Evolutionary conservation across 257 asterid genomes (phyloP), one percentile per base, ranked within the genome.

Genomic region (Solanum bulbocastanum): DNA sequence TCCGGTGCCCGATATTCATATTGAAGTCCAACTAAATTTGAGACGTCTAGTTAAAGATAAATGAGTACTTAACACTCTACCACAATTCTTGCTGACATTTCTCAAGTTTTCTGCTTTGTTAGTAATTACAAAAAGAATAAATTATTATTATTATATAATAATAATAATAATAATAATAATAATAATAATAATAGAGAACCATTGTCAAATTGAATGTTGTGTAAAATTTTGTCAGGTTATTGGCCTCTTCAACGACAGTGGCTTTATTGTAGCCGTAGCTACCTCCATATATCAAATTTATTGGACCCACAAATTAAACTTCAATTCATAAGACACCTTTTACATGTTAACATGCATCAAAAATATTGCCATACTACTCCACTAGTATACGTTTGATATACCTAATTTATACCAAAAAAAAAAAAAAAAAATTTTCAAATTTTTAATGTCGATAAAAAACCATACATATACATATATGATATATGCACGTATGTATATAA

Each of bases 131-230:
- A 56, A 56, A 18, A 40, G 2, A 56, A 2, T 18, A 52, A 18
- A 49, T 14, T 13, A 42, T 46, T 15, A 49, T 15, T 14, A 46
- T 46, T 13, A 13, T 44, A 1, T 27, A 30, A 30, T 30, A 30
- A 30, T 30, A 30, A 30, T 30, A 30, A 30, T 30, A 30, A 30
- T 30, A 30, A 30, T 30, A 30, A 30, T 30, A 30, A 30, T 30
- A 30, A 30, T 30, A 30, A 30, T 30, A 30, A 30, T 30, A 30
- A 30, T 30, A 30, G 66, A 27, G 85, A 79, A 44, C 66, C 66
- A 27, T 81, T 5, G 42, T 49, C 86, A 82, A 82, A 30, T 82
- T 82, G 69, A 82, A 82, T 82, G 86, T 82, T 82, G 86, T 82
- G 66, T 10, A 49, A 27, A 36, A n/a, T 49, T 44, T 46, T 82